Evolutionary conservation across 2,329 filamentous ascomycete species (phyloP), one percentile per base, ranked within the genome.

Genomic region (Claviceps cyperi): DNA sequence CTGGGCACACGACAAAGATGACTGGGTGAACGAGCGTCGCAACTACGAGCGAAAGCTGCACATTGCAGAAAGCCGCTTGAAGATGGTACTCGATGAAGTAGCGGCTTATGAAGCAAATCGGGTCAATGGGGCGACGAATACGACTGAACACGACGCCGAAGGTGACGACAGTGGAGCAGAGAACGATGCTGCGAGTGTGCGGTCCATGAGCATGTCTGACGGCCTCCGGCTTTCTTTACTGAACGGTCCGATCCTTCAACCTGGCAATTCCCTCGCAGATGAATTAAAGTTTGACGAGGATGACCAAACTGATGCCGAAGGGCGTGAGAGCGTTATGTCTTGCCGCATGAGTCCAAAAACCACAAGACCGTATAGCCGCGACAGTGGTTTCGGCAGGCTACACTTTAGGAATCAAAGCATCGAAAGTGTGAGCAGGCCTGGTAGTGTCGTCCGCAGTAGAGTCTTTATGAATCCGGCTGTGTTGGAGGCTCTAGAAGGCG

Each of bases 231-330:
- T 83, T 61, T 94, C 89, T 2, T 69, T 83, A 22, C 70, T 85
- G 54, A 81, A 74, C 54, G 73, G 74, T 4, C 64, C 70, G 9
- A 67, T 70, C 19, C 83, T 82, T 60, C 60, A 69, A 4, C 81
- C 80, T 57, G 85, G 84, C 1, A 67, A 88, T 52, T 94, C 84
- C 54, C 73, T 98, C 40, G 92, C 92, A 0, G 90, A 97, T 58
- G 92, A 98, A 67, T 75, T 98, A 50, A 83, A 86, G 54, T 85
- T 95, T 54, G 86, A 91, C 50, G 86, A 90, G 35, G 74, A 78
- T 43, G 77, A 80, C 50, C 71, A 85, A 54, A 83, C 84, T 37
- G 82, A 90, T 54, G 76, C 83, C 43, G 84, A 87, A 47, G 81
- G 82, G 1, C 78, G 81, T 38, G 77, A 82, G 50, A 84, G 78